Conservation (phyloP, 306 rosid species). For the barrel medic (Medicago truncatula) region DNA sequence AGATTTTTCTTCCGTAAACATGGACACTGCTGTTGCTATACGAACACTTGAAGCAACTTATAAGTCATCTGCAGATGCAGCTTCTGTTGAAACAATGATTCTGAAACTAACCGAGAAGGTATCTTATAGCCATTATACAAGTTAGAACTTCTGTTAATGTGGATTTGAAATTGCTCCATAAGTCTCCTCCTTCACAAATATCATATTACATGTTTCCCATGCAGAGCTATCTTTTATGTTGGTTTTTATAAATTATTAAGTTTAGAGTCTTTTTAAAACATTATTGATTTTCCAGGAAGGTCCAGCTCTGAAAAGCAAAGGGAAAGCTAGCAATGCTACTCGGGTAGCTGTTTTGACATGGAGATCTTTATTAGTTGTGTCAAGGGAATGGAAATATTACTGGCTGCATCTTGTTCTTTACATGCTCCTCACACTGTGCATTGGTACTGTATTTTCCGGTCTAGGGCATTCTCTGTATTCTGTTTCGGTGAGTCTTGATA, state of each 20-base stretch:
- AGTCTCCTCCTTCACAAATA: slow-evolving; percentile 1
- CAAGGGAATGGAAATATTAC: slow-evolving; percentile 97
- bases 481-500: slow-evolving; percentile 73
- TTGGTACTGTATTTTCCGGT: slow-evolving; percentile 91
- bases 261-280: slow-evolving; percentile 34
- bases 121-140: background rate
- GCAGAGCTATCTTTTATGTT: background rate
- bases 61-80: slow-evolving; percentile 94
- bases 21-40: slow-evolving; percentile 99
- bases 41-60: slow-evolving; percentile 98
- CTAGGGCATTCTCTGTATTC: slow-evolving; percentile 96
- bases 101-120: slow-evolving; percentile 89
- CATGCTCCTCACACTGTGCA: slow-evolving; percentile 82
- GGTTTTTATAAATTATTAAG: background rate
- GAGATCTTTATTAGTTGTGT: slow-evolving; percentile 95
- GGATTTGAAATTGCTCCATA: slow-evolving; percentile 1
- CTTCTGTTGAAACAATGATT: slow-evolving; percentile 90
- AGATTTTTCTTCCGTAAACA: slow-evolving; percentile 92
- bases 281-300: slow-evolving; percentile 79
- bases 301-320: slow-evolving; percentile 90
- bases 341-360: slow-evolving; percentile 90
- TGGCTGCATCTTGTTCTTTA: slow-evolving; percentile 97
- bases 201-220: background rate
- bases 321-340: slow-evolving; percentile 79
- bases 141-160: slow-evolving; percentile 22